phyloP scores from a whole-genome alignment of 306 rosid genomes.

The Begonia loranthoides region DNA sequence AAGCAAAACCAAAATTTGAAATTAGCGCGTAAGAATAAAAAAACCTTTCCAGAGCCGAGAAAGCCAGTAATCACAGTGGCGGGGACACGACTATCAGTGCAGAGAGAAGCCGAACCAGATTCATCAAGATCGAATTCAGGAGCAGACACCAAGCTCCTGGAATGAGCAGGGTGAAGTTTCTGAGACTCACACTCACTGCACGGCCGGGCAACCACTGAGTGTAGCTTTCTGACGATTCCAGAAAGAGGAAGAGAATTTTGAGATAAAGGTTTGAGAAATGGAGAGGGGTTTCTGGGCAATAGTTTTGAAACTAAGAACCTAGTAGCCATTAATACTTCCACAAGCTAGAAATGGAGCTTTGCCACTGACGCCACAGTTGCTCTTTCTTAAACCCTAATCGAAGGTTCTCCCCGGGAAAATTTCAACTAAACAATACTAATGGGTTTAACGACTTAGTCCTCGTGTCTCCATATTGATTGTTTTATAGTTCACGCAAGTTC shows the following conservation, averaged over 20 bases:
- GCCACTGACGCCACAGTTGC: no score
- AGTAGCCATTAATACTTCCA: slow-evolving; percentile 20
- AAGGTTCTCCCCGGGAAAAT: no score
- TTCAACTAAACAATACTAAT: no score
- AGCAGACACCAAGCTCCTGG: slow-evolving; percentile 26
- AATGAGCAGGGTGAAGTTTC: slow-evolving; percentile 11
- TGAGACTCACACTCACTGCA: not conserved
- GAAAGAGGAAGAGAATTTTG: slow-evolving; percentile 10
- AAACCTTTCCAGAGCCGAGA: slow-evolving; percentile 91
- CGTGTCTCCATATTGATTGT: no score
- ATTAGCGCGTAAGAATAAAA: not conserved
- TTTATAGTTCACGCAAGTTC: no score
- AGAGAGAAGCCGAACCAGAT: slow-evolving; percentile 15
- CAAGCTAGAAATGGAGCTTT: no score
- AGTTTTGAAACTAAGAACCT: slow-evolving; percentile 20
- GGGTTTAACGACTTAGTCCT: no score
- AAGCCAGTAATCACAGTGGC: slow-evolving; percentile 82
- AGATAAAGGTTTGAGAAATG: slow-evolving; percentile 11
- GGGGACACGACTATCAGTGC: slow-evolving; percentile 55
- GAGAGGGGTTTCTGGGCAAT: slow-evolving; percentile 20
- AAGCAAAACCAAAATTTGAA: no score
- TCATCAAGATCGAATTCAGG: slow-evolving; percentile 14
- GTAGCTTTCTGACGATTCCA: slow-evolving; percentile 14
- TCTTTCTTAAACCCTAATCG: not conserved
- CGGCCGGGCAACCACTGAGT: slow-evolving; percentile 14